Evolutionary conservation across 1,139 yeast species (phyloP), one percentile per base, ranked within the genome.

Genomic region (Geotrichum aggregatum): DNA sequence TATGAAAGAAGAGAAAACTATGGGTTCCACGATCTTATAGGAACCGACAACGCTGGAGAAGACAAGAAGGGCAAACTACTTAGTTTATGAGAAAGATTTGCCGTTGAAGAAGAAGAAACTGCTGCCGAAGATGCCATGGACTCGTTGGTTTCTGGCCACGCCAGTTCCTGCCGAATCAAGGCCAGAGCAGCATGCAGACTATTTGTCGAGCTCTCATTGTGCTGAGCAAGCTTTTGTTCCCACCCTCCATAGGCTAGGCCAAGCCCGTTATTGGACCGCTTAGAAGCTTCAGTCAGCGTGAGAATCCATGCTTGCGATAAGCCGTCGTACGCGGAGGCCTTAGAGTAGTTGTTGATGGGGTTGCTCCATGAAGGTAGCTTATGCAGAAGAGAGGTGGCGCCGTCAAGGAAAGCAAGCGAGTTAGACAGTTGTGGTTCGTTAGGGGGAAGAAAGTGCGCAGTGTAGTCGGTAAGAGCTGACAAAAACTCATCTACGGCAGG

Each of bases 371-470:
- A 76, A 13, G 98, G 98, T 54, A 88, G 71, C 54, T 76, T 77
- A 58, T 80, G 81, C 56, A 89, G 75, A 54, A 87, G 70, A 48
- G 72, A 72, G 1, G 95, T 82, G 47, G 88, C 79, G 39, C 76
- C 76, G 62, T 84, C 85, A 56, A 88, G 74, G 62, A 87, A 87
- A 48, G 76, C 77, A 48, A 89, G 72, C 1, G 94, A 79, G 54
- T 76, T 76, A 19, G 76, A 65, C 16, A 78, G 70, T 60, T 80
- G 80, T 16, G 73, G 65, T 64, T 84, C 89, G 54, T 80, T 76
- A 8, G 96, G 96, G 19, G 96, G 95, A 56, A 89, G 74, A 64
- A 84, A 86, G 63, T 80, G 83, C 58, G 86, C 74, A 5, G 88
- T 82, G 65, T 84, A 89, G 68, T 89, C 98, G 40, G 87, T 80